Base-by-base conservation (phyloP, 768 basidiomycete species). In the Collybia mongolica region DNA sequence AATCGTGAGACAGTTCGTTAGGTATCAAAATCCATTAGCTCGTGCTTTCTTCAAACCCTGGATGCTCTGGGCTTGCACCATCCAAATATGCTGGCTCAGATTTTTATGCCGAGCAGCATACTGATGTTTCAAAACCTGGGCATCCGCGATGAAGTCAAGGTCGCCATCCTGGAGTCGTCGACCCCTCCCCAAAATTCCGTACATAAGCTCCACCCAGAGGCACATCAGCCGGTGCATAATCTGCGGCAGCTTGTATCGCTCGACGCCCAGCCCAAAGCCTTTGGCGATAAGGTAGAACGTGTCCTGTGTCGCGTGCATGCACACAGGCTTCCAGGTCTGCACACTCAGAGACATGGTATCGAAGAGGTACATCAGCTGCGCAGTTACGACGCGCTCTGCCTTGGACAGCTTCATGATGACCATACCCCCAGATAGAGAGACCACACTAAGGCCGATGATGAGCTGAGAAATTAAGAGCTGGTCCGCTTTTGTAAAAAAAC, bases 221-320 rank as follows among this genome's bases (percentile, higher is more conserved):
- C 5, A 5, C 22, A 19, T 19, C 15, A 40, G 39, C 22, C n/a
- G 19, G 7, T 7, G 22, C 19, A 40, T 19, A 8, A 8, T 19
- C 6, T 40, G 39, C 17, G 39, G 19, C 17, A 19, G 22, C 22
- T 9, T 19, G 6, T 19, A 8, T 3, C 22, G 5, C 3, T 24
- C 46, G 28, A 9, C 24, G 15, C 53, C 53, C 26, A 23, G 32
- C 39, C 62, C 57, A 5, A 63, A 52, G 17, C 54, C 55, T 39
- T 60, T 54, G 11, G 54, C 60, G 19, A 65, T 46, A 18, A 48
- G 53, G 39, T 65, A 65, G 37, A 65, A 65, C 1, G 60, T 58
- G 22, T 54, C 54, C 7, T 56, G 59, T 14, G 61, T 59, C 0
- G 59, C 61, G 49, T 62, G 56, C 57, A 62, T 60, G 26, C 39